Conservation (phyloP, 305 asterid species). For the Solanum hybrid region DNA sequence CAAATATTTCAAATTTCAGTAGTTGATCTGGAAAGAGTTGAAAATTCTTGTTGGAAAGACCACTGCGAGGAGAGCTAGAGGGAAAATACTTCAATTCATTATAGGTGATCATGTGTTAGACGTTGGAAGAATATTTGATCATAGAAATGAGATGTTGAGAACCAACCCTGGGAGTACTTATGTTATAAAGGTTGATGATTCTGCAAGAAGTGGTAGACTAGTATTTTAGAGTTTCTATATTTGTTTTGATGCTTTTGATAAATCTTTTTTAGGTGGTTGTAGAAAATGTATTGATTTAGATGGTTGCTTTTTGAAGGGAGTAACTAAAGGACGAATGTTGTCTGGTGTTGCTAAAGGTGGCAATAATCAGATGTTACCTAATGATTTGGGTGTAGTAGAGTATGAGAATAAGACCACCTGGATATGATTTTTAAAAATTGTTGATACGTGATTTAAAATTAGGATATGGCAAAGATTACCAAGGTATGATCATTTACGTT, state of each 20-base stretch:
- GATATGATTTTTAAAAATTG: neutral
- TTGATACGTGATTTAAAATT: neutral
- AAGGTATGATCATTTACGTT: neutral
- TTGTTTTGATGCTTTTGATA: neutral
- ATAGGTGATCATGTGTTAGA: neutral
- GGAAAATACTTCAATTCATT: neutral
- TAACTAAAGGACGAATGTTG: neutral
- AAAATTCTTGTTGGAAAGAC: neutral
- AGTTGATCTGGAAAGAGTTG: neutral
- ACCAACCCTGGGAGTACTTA: too few species aligned
- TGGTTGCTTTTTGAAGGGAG: neutral
- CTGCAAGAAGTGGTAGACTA: neutral
- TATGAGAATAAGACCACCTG: neutral
- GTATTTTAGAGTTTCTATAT: neutral
- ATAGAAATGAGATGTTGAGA: too few species aligned
- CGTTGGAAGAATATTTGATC: neutral
- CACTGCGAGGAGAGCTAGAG: neutral
- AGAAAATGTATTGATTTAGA: neutral
- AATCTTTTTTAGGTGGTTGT: neutral
- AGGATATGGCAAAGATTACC: neutral
- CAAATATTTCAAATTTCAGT: neutral
- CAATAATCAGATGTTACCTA: neutral
- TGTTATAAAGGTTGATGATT: too few species aligned
- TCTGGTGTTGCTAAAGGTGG: neutral
- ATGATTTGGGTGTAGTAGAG: neutral